A percentile compares a stretch with the other conserved stretches of the same genome.
Conservation (phyloP, 2,329 filamentous ascomycete genomes). For the Acrodontium crateriforme region DNA sequence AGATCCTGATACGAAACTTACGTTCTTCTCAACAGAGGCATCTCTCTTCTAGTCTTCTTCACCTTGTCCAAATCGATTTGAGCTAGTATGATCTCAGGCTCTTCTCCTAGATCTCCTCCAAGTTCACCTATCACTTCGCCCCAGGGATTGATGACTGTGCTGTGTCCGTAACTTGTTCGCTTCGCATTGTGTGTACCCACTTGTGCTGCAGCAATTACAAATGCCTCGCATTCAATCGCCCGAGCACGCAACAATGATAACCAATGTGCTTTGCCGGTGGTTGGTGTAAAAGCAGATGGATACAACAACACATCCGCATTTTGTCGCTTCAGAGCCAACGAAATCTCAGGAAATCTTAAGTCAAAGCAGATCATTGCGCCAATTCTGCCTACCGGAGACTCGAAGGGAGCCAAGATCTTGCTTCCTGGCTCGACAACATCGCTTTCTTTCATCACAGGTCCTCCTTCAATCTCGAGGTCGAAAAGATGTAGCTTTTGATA, state of each 20-base stretch:
- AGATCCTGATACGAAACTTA: slow-evolving; percentile 12
- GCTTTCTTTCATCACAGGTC: slow-evolving; percentile 48
- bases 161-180: slow-evolving; percentile 71
- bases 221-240: slow-evolving; percentile 80
- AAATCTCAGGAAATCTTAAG: slow-evolving; percentile 67
- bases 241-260: slow-evolving; percentile 61
- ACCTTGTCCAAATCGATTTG: slow-evolving; percentile 26
- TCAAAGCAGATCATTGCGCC: slow-evolving; percentile 85
- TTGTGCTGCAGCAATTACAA: slow-evolving; percentile 77
- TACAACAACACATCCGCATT: slow-evolving; percentile 69
- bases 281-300: slow-evolving; percentile 79
- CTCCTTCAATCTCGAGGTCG: slow-evolving; percentile 44
- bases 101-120: slow-evolving; percentile 31
- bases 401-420: slow-evolving; percentile 53
- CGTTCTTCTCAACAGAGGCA: slow-evolving; percentile 24
- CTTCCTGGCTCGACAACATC: slow-evolving; percentile 55
- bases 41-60: slow-evolving; percentile 22
- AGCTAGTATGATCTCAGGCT: slow-evolving; percentile 29
- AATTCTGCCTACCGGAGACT: slow-evolving; percentile 59
- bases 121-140: slow-evolving; percentile 57
- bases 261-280: slow-evolving; percentile 80
- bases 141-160: slow-evolving; percentile 79
- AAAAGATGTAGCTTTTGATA: slow-evolving; percentile 93
- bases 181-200: slow-evolving; percentile 59
- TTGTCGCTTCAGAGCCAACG: slow-evolving; percentile 49